A percentile compares a stretch with the other conserved stretches of the same genome.
These are phyloP conservation scores for Viscum album DNA, from an alignment of 177 flowering plant genomes.

Conservation along the genomic window DNA sequence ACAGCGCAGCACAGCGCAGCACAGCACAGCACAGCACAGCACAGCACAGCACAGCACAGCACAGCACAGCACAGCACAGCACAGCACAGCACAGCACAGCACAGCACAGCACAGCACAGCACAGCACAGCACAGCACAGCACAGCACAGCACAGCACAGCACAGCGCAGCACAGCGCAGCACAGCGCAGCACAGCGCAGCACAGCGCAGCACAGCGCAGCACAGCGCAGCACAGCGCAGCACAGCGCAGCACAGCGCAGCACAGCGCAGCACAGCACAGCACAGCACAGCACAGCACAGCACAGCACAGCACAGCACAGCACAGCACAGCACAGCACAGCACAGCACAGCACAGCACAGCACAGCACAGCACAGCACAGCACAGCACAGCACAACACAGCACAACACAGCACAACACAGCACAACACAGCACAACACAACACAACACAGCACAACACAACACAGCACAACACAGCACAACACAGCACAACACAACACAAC, in stretches of 20 bases:
- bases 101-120: neutral
- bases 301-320: neutral
- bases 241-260: neutral
- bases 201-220: neutral
- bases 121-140: neutral
- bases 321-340: neutral
- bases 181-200: neutral
- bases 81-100: neutral
- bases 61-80: neutral
- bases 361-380: neutral
- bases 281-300: neutral
- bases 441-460: neutral
- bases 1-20: neutral
- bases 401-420: neutral
- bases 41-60: neutral
- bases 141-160: neutral
- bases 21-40: neutral
- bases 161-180: neutral
- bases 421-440: neutral
- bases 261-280: neutral
- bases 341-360: neutral
- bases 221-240: neutral
- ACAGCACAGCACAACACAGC: neutral
- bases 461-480: neutral
- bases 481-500: neutral